Evolutionary conservation across 2,329 filamentous ascomycete species (phyloP), one percentile per base, ranked within the genome.

Genomic region (Aspergillus aculeatus): DNA sequence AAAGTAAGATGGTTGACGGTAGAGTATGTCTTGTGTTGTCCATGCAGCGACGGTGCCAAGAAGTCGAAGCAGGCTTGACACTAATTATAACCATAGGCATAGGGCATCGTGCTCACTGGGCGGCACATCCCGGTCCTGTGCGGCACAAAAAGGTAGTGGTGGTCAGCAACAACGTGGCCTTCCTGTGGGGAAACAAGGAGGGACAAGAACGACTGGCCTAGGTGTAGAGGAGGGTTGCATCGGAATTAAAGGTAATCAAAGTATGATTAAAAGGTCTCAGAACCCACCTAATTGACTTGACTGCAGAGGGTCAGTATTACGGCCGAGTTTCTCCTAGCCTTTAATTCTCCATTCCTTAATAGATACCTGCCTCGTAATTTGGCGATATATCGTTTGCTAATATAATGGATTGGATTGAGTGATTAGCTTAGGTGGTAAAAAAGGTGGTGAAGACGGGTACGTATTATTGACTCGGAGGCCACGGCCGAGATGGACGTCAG

Each of bases 171-270:
- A 55, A 55, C 53, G 53, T 55, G 53, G 41, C 47, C 53, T 6
- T 19, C n/a, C 19, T 55, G 53, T 55, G 53, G 53, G 53, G 53
- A 55, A 35, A 55, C 26, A 54, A 54, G 52, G 26, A 48, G n/a
- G 53, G 47, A 48, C 41, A 48, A 16, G 53, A 55, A 48, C 41
- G 41, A 47, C 41, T 47, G 41, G 41, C 41, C 38, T 44, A 44
- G 16, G 38, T 44, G 38, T 44, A 44, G 38, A 44, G 38, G 38
- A 44, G 38, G 16, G 38, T 44, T 16, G 38, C 38, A 44, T 44
- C 38, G 38, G 32, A 35, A 35, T 12, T 16, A 12, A 12, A 12
- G 16, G 38, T 44, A 44, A 44, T 44, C 38, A 44, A 44, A 44
- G 38, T 19, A 44, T 16, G 16, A 44, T 44, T 44, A 10, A 19